A percentile compares a stretch with the other conserved stretches of the same genome.
phyloP scores from a whole-genome alignment of 371 early-diverging fungal genomes.

The Apophysomyces ossiformis region DNA sequence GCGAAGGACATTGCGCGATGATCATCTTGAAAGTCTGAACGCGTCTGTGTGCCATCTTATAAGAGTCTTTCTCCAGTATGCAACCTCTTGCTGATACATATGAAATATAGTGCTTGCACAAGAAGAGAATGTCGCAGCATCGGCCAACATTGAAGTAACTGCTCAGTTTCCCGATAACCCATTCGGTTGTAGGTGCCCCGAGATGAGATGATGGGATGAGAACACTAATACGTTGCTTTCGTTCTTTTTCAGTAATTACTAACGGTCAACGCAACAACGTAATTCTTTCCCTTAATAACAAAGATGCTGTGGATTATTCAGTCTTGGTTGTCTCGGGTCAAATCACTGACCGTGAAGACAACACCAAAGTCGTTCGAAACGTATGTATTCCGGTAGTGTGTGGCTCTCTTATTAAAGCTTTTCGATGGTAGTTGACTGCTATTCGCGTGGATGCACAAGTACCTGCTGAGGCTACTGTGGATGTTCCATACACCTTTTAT shows the following conservation, averaged over 20 bases:
- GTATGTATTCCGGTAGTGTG: constrained; percentile 29
- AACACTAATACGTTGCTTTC: background rate
- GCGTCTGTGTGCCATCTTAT: constrained; percentile 11
- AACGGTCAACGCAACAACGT: constrained; percentile 57
- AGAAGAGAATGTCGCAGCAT: constrained; percentile 17
- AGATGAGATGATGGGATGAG: background rate
- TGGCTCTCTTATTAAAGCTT: background rate
- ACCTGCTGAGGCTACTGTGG: constrained; percentile 35
- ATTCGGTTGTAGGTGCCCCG: constrained; percentile 45
- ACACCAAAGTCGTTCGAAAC: constrained; percentile 41
- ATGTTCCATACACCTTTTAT: constrained; percentile 49
- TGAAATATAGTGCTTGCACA: constrained; percentile 34
- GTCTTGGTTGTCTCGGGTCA: constrained; percentile 48
- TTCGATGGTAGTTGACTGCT: constrained; percentile 35
- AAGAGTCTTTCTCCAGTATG: background rate
- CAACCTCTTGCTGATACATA: background rate
- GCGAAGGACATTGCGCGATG: background rate
- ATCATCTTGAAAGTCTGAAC: background rate
- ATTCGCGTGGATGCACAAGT: constrained; percentile 41
- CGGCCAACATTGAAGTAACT: constrained; percentile 42
- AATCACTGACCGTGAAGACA: constrained; percentile 37
- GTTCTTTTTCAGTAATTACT: constrained; percentile 37
- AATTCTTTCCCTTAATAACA: constrained; percentile 42
- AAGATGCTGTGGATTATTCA: constrained; percentile 41
- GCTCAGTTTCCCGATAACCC: constrained; percentile 55